Evolutionary conservation across 169 alveolate genomes (phyloP), one percentile per base, ranked within the genome.

Genomic region (Miamiensis avidus): DNA sequence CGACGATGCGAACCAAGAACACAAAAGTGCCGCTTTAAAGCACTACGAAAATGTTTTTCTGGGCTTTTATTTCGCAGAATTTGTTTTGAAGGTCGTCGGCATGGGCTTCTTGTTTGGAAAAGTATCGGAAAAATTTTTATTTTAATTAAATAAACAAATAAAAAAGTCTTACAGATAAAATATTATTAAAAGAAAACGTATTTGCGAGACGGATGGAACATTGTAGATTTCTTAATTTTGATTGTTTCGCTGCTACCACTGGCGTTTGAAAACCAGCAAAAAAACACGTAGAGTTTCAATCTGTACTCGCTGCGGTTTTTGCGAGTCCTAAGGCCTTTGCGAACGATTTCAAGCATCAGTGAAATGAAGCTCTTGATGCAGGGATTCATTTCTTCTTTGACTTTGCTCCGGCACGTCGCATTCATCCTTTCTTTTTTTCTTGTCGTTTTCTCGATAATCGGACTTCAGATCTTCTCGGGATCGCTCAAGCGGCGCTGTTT

Each of bases 131-230:
- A 65, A 29, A 29, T 81, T 28, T 65, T 76, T 26, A 74, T 31
- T n/a, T 64, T n/a, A n/a, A n/a, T n/a, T n/a, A n/a, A n/a, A n/a
- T n/a, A n/a, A n/a, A n/a, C n/a, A n/a, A n/a, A n/a, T n/a, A n/a
- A n/a, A n/a, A n/a, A n/a, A n/a, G n/a, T n/a, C n/a, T n/a, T n/a
- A n/a, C n/a, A n/a, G n/a, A n/a, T n/a, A n/a, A n/a, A n/a, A n/a
- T n/a, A n/a, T n/a, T n/a, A n/a, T n/a, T n/a, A n/a, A n/a, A 74
- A 49, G 65, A 31, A 83, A 88, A n/a, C n/a, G n/a, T 94, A 94
- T 83, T 72, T 94, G 34, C 90, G 92, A 88, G 95, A 94, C 75
- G 64, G 33, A 31, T 94, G 97, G 95, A 94, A 92, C 86, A 85
- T 88, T 31, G 31, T 94, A 28, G 97, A 94, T 89, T 89, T 94